phyloP scores from a whole-genome alignment of 2,329 filamentous ascomycete species.

The Trichoderma endophyticum region DNA sequence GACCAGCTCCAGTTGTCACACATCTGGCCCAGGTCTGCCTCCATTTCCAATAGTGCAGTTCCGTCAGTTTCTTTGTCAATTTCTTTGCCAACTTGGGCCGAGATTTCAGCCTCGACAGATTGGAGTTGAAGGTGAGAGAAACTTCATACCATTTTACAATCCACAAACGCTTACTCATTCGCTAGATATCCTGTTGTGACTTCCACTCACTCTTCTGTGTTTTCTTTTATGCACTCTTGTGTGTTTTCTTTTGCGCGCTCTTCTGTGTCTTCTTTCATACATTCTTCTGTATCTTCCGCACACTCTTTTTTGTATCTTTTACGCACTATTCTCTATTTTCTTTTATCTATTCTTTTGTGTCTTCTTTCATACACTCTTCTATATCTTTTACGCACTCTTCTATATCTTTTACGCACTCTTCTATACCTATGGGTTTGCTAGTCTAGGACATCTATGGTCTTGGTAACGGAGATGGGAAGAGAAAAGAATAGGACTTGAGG shows the following conservation, averaged over 20 bases:
- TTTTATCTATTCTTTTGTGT: too few species aligned
- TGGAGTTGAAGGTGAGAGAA: not conserved
- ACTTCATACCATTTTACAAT: not conserved
- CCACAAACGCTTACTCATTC: not conserved
- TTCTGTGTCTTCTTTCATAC: not conserved
- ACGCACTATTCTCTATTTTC: too few species aligned
- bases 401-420: not conserved
- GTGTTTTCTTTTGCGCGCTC: too few species aligned
- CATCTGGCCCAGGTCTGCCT: not conserved
- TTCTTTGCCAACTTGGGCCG: not conserved
- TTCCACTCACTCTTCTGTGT: not conserved
- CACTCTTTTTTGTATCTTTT: not conserved
- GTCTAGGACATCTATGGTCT: too few species aligned
- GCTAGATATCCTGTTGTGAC: not conserved
- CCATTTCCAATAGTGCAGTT: not conserved
- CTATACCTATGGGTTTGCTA: not conserved
- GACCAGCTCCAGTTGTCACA: not conserved
- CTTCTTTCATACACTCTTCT: too few species aligned
- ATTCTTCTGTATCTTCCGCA: not conserved
- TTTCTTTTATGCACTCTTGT: not conserved
- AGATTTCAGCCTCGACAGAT: not conserved
- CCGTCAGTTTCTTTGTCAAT: not conserved
- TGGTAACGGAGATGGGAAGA: not conserved
- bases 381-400: too few species aligned
- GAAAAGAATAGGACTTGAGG: not conserved